phyloP scores from a whole-genome alignment of 208 protist species.

The Trypanosoma lewisi region DNA sequence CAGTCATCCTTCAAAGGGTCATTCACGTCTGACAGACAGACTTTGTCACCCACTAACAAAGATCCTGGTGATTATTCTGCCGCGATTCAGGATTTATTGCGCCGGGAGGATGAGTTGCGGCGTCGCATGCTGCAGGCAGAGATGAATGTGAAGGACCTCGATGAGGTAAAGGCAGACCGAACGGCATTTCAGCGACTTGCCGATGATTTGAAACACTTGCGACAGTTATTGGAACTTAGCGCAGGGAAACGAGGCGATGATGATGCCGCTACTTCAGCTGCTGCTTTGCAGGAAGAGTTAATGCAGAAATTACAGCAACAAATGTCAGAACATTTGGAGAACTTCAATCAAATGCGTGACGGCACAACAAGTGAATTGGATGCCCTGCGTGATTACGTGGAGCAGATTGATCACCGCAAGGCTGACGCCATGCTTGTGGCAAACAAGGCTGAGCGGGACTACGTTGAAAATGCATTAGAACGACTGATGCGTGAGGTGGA shows the following conservation, averaged over 20 bases:
- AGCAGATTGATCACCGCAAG: slow-evolving; percentile 84
- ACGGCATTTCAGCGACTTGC: slow-evolving; percentile 61
- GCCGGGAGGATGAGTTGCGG: neutral
- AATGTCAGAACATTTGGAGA: slow-evolving; percentile 41
- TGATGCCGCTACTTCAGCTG: slow-evolving; percentile 5
- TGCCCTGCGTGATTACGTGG: slow-evolving; percentile 53
- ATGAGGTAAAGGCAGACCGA: slow-evolving; percentile 71
- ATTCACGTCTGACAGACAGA: too few species aligned
- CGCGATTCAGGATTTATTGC: slow-evolving; percentile 6
- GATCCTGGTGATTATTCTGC: slow-evolving; percentile 17
- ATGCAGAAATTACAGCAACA: slow-evolving; percentile 70
- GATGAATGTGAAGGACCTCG: slow-evolving; percentile 36
- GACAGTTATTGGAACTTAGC: slow-evolving; percentile 51
- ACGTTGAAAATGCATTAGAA: slow-evolving; percentile 90
- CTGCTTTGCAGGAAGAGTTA: slow-evolving; percentile 33
- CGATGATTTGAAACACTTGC: slow-evolving; percentile 61
- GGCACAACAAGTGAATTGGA: slow-evolving; percentile 43
- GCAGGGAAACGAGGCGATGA: slow-evolving; percentile 19
- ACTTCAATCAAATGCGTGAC: slow-evolving; percentile 22
- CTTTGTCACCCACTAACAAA: neutral
- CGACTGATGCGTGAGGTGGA: slow-evolving; percentile 91
- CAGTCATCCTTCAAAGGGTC: neutral
- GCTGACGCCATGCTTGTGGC: slow-evolving; percentile 84
- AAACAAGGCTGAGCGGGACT: slow-evolving; percentile 91
- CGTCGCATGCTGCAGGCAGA: slow-evolving; percentile 10